These are phyloP conservation scores for Ceratobasidium sp. DNA, from an alignment of 1,284 basidiomycete species.

Conservation along the genomic window DNA sequence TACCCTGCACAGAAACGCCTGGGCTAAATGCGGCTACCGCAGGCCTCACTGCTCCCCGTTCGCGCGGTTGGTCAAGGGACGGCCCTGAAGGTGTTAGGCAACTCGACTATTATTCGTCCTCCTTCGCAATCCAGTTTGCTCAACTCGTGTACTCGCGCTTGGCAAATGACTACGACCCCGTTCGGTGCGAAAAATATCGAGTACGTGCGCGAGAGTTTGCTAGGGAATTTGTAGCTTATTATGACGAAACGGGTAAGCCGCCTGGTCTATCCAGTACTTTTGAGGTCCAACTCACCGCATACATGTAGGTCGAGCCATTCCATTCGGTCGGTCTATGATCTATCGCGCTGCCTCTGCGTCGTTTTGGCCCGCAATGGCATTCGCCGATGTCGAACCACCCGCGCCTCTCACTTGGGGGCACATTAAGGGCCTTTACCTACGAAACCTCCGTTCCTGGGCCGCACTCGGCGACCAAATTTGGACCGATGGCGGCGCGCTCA, in stretches of 20 bases:
- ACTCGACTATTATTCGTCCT: conserved; percentile 79
- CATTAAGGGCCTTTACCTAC: conserved; percentile 73
- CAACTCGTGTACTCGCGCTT: conserved; percentile 76
- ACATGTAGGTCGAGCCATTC: conserved; percentile 67
- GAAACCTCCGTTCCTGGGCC: conserved; percentile 75
- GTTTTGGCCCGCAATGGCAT: conserved; percentile 76
- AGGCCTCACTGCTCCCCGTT: conserved; percentile 12
- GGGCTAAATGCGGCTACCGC: neutral
- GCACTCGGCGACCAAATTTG: conserved; percentile 55
- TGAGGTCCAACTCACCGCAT: neutral
- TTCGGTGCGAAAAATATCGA: conserved; percentile 67
- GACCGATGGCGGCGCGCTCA: conserved; percentile 69
- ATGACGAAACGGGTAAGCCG: conserved; percentile 68
- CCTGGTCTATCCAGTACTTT: neutral
- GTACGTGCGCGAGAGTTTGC: conserved; percentile 69
- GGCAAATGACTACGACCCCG: conserved; percentile 66
- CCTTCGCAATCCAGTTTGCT: conserved; percentile 79
- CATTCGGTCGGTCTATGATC: conserved; percentile 77
- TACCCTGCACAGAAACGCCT: neutral
- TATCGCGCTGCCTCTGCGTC: conserved; percentile 81
- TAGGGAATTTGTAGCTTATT: conserved; percentile 75
- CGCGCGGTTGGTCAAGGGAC: conserved; percentile 73
- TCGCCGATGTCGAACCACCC: conserved; percentile 70
- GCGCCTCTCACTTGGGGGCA: conserved; percentile 75
- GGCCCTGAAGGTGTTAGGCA: conserved; percentile 79